Conservation (phyloP, 176 grass and related monocot genomes). For the Hyparrhenia diplandra region DNA sequence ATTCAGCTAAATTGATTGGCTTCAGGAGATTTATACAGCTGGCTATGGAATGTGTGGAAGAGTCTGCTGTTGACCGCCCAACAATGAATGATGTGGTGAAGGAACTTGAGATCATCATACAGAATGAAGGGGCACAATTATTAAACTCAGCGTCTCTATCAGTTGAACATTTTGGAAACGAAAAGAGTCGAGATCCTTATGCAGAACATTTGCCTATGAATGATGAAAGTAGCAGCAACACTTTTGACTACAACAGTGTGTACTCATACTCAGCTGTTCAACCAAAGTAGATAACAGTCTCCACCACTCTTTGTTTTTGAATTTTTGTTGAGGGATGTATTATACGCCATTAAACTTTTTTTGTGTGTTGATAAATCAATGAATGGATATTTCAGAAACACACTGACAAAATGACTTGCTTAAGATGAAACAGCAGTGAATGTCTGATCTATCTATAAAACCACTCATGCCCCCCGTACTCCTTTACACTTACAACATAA, state of each 20-base stretch:
- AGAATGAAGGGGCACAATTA: conserved; percentile 41
- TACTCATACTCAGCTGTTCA: conserved; percentile 44
- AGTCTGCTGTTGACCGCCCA: conserved; percentile 47
- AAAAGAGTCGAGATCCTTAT: conserved; percentile 29
- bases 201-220: conserved; percentile 33
- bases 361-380: conserved; percentile 19
- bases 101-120: conserved; percentile 59
- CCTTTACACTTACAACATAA: not conserved
- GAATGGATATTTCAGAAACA: not conserved
- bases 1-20: conserved; percentile 43
- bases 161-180: conserved; percentile 26
- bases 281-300: conserved; percentile 43
- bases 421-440: conserved; percentile 10
- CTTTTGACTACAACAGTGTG: conserved; percentile 51
- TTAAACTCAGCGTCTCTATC: conserved; percentile 39
- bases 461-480: not conserved
- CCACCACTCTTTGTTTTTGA: not conserved
- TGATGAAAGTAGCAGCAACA: conserved; percentile 35
- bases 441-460: not conserved
- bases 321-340: conserved; percentile 18
- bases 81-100: conserved; percentile 65
- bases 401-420: conserved; percentile 9
- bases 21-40: conserved; percentile 58
- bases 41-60: conserved; percentile 64
- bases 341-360: not conserved